A percentile compares a stretch with the other conserved stretches of the same genome.
phyloP scores from a whole-genome alignment of 2,329 filamentous ascomycete species.

The Plectosphaerella cucumerina region DNA sequence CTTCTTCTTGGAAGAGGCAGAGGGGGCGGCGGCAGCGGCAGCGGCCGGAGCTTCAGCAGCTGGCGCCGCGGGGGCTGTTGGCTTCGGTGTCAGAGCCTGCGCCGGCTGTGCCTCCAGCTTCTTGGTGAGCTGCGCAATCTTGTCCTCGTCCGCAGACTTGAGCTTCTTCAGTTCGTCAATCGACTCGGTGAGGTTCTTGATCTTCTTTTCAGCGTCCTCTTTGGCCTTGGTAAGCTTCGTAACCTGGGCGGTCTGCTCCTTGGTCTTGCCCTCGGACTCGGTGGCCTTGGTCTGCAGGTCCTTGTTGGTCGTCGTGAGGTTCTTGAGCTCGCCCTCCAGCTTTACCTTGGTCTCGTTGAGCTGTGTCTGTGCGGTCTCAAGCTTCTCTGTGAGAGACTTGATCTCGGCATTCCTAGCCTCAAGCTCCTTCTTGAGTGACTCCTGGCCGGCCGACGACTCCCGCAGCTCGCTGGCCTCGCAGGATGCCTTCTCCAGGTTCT shows the following conservation, averaged over 20 bases:
- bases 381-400: slow-evolving; percentile 42
- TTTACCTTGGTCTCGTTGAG: slow-evolving; percentile 39
- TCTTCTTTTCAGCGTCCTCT: slow-evolving; percentile 36
- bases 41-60: slow-evolving; percentile 18
- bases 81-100: slow-evolving; percentile 9
- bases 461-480: slow-evolving; percentile 52
- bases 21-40: slow-evolving; percentile 11
- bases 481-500: slow-evolving; percentile 64
- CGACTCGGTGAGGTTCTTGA: slow-evolving; percentile 33
- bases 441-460: slow-evolving; percentile 33
- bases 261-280: slow-evolving; percentile 14
- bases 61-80: slow-evolving; percentile 16
- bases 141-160: slow-evolving; percentile 34
- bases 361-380: slow-evolving; percentile 38
- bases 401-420: slow-evolving; percentile 45
- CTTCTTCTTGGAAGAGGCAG: slow-evolving; percentile 47
- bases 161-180: slow-evolving; percentile 33
- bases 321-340: slow-evolving; percentile 18
- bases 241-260: slow-evolving; percentile 24
- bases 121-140: slow-evolving; percentile 35
- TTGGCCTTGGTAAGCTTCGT: slow-evolving; percentile 32
- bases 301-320: slow-evolving; percentile 19
- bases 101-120: slow-evolving; percentile 20
- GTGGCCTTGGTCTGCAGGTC: slow-evolving; percentile 21
- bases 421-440: slow-evolving; percentile 45